Conservation (phyloP, 2,329 filamentous ascomycete genomes). For the Chrysosporium queenslandicum region DNA sequence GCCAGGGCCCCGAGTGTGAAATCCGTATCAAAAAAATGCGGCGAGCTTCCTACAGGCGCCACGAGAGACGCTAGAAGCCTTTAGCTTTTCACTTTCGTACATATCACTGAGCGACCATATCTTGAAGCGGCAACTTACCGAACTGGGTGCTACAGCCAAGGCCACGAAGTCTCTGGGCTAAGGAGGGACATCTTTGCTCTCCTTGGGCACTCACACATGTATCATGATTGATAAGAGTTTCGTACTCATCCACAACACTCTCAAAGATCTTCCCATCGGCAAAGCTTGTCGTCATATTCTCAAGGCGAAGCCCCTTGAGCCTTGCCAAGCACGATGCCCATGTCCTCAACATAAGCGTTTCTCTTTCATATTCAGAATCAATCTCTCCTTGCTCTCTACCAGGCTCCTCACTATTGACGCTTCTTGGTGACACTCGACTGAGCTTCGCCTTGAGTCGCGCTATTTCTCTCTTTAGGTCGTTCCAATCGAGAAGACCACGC, state of each 20-base stretch:
- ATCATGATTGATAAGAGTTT: constrained; percentile 31
- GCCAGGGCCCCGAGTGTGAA: constrained; percentile 49
- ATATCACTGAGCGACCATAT: not conserved
- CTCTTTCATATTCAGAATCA: not conserved
- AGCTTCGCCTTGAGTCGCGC: constrained; percentile 31
- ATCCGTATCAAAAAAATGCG: constrained; percentile 42
- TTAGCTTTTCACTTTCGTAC: not conserved
- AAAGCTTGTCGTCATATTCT: constrained; percentile 51
- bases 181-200: constrained; percentile 3
- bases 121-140: constrained; percentile 24
- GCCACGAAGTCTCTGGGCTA: constrained; percentile 29
- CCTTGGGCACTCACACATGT: not conserved
- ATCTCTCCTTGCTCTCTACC: constrained; percentile 15
- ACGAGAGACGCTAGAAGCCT: constrained; percentile 38
- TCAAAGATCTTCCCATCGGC: constrained; percentile 45
- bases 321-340: constrained; percentile 47
- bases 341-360: constrained; percentile 41
- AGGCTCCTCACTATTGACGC: constrained; percentile 11
- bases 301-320: constrained; percentile 38
- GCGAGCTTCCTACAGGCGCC: constrained; percentile 15
- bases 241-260: constrained; percentile 49
- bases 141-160: constrained; percentile 38
- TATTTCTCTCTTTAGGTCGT: constrained; percentile 45
- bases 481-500: constrained; percentile 45
- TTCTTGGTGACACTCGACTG: not conserved